Percentiles rank a stretch among this genome's conserved stretches.
Conservation (phyloP, 805 yeast genomes). For the Suhomyces sp. region DNA sequence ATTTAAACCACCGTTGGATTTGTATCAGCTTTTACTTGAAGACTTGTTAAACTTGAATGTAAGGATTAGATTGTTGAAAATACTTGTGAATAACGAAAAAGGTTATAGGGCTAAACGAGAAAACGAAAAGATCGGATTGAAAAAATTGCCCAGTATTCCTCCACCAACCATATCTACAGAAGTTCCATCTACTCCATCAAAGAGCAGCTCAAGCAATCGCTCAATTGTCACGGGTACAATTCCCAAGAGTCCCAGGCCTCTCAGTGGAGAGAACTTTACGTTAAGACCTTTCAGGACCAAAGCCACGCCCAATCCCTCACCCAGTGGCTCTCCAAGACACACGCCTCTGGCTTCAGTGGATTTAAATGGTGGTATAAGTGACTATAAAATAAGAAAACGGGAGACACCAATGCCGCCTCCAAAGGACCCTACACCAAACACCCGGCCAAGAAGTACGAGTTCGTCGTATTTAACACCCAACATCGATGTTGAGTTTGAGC, state of each 20-base stretch:
- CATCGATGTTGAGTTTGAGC: constrained; percentile 29
- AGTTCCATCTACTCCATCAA: constrained; percentile 12
- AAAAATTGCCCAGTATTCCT: constrained; percentile 15
- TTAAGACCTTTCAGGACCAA: constrained; percentile 43
- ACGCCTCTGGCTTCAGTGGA: constrained; percentile 16
- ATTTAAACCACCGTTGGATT: constrained; percentile 36
- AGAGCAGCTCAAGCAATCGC: constrained; percentile 1
- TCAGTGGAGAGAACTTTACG: constrained; percentile 30
- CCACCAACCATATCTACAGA: constrained; percentile 12
- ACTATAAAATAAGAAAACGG: neutral
- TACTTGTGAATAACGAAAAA: constrained; percentile 25
- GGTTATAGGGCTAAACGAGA: constrained; percentile 27
- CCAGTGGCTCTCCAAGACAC: constrained; percentile 35
- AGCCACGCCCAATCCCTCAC: constrained; percentile 40
- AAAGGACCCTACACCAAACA: neutral
- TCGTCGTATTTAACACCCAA: constrained; percentile 21
- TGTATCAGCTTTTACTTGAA: constrained; percentile 23
- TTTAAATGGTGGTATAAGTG: constrained; percentile 6
- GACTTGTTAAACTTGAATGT: constrained; percentile 27
- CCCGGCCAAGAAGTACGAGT: constrained; percentile 18
- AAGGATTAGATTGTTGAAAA: constrained; percentile 19
- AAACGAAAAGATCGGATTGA: constrained; percentile 26
- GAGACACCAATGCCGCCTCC: neutral
- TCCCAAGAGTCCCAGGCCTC: constrained; percentile 22
- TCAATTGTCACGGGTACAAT: constrained; percentile 6